These are phyloP conservation scores for Sordariomycetes sp. DNA, from an alignment of 2,329 filamentous ascomycete species.

Conservation along the genomic window DNA sequence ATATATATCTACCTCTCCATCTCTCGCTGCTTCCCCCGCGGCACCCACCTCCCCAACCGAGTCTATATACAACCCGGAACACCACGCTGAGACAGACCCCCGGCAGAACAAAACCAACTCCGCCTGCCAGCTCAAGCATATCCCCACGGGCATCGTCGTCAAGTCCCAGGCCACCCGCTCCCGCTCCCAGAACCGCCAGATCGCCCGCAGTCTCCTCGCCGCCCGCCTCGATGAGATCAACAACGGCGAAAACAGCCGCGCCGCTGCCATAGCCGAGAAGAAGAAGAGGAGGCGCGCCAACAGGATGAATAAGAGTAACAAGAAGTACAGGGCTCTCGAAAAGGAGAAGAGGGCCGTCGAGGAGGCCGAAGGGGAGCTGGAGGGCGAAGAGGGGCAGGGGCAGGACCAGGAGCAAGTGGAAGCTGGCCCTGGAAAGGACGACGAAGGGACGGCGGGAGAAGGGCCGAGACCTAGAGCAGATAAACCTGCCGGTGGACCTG, in stretches of 20 bases:
- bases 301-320: slow-evolving; percentile 66
- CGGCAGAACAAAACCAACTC: slow-evolving; percentile 87
- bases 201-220: slow-evolving; percentile 68
- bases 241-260: slow-evolving; percentile 60
- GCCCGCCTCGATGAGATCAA: slow-evolving; percentile 61
- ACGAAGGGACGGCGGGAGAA: background rate
- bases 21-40: background rate
- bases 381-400: background rate
- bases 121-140: slow-evolving; percentile 84
- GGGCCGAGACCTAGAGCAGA: background rate
- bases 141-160: slow-evolving; percentile 82
- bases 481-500: background rate
- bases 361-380: slow-evolving; percentile 1
- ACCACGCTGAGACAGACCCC: background rate
- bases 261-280: slow-evolving; percentile 50
- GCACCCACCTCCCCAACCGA: slow-evolving; percentile 1
- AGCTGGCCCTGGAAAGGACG: background rate
- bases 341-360: slow-evolving; percentile 32
- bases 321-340: slow-evolving; percentile 62
- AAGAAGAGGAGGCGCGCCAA: slow-evolving; percentile 64
- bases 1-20: background rate
- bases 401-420: background rate
- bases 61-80: background rate
- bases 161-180: slow-evolving; percentile 91
- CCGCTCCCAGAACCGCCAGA: slow-evolving; percentile 75